phyloP scores from a whole-genome alignment of 306 rosid species.

The Ochetophila trinervis region DNA sequence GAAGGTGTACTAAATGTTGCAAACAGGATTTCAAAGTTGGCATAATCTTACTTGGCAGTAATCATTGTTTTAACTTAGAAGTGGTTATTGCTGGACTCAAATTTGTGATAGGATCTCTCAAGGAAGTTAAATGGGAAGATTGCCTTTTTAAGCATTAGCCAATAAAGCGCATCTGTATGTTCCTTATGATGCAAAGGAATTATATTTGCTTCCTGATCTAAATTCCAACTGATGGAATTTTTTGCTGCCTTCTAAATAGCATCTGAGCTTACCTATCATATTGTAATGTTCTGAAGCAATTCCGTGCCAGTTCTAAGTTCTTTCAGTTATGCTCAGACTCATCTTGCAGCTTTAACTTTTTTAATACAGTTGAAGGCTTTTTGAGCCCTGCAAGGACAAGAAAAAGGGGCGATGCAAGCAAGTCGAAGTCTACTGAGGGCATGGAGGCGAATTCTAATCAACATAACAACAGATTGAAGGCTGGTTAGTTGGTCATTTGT shows the following conservation, averaged over 20 bases:
- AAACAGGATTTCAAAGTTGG: not conserved
- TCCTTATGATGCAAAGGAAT: too few species aligned
- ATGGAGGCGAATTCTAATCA: slow-evolving; percentile 25
- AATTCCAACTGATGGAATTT: too few species aligned
- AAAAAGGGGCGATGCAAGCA: slow-evolving; percentile 41
- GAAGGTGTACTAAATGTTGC: not conserved
- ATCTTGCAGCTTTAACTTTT: slow-evolving; percentile 1
- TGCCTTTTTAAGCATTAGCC: not conserved
- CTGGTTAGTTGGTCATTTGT: slow-evolving; percentile 42
- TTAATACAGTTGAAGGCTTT: slow-evolving; percentile 79
- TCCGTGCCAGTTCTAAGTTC: too few species aligned
- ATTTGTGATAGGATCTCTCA: not conserved
- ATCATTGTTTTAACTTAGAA: not conserved
- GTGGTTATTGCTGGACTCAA: not conserved
- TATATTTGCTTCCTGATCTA: too few species aligned
- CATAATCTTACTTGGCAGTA: not conserved
- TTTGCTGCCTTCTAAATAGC: too few species aligned
- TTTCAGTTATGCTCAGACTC: too few species aligned
- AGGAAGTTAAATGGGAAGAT: not conserved
- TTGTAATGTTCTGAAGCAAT: too few species aligned
- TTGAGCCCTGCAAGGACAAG: slow-evolving; percentile 60
- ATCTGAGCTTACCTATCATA: too few species aligned
- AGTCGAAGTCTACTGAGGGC: slow-evolving; percentile 27
- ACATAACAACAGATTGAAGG: slow-evolving; percentile 27
- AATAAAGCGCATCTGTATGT: too few species aligned